These are phyloP conservation scores for Heterobasidion parviporum DNA, from an alignment of 1,284 basidiomycete genomes.

Conservation along the genomic window DNA sequence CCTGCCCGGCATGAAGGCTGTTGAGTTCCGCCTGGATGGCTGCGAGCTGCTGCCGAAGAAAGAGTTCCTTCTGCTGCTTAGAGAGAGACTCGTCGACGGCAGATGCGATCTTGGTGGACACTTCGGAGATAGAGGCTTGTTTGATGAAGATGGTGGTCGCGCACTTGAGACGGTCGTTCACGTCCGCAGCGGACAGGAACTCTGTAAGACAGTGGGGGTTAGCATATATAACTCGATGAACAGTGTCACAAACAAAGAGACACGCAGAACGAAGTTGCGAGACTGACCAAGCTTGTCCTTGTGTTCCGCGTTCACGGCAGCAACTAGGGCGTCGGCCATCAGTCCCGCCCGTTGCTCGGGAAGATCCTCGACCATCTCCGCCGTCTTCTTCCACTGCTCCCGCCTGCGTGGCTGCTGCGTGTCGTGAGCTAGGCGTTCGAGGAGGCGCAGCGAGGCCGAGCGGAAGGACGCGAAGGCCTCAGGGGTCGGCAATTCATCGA, in stretches of 20 bases:
- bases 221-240: background rate
- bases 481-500: slow-evolving; percentile 36
- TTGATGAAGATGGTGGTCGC: slow-evolving; percentile 65
- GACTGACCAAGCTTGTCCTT: slow-evolving; percentile 60
- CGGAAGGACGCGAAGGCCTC: slow-evolving; percentile 60
- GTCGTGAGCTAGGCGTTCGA: slow-evolving; percentile 60
- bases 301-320: slow-evolving; percentile 55
- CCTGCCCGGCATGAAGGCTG: slow-evolving; percentile 26
- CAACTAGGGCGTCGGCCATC: slow-evolving; percentile 69
- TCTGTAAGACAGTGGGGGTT: slow-evolving; percentile 14
- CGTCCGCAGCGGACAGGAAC: slow-evolving; percentile 51
- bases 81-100: slow-evolving; percentile 74
- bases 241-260: background rate
- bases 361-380: slow-evolving; percentile 56
- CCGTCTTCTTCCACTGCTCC: slow-evolving; percentile 58
- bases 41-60: slow-evolving; percentile 80
- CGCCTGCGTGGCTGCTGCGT: slow-evolving; percentile 41
- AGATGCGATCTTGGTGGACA: slow-evolving; percentile 66
- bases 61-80: slow-evolving; percentile 78
- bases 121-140: slow-evolving; percentile 66
- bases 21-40: slow-evolving; percentile 86
- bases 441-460: slow-evolving; percentile 49
- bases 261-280: background rate
- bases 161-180: slow-evolving; percentile 51
- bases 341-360: slow-evolving; percentile 50